Conservation (phyloP, 345 rosid species). For the Eucalyptus caleyi region DNA sequence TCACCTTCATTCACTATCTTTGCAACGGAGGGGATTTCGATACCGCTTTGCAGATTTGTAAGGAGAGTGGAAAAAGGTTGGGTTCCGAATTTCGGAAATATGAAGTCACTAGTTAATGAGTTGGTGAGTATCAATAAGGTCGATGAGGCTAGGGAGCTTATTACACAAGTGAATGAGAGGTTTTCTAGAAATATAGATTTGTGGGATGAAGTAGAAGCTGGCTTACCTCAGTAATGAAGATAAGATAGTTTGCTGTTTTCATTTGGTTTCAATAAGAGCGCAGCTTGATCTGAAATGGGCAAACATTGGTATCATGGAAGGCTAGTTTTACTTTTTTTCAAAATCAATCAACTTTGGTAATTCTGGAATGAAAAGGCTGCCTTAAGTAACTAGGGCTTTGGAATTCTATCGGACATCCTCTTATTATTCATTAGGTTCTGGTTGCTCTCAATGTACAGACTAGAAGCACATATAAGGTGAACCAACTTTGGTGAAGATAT, state of each 20-base stretch:
- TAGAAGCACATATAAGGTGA: not conserved
- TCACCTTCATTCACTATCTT: slow-evolving; percentile 39
- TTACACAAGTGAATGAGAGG: slow-evolving; percentile 38
- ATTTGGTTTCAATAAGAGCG: not conserved
- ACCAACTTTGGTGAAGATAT: not conserved
- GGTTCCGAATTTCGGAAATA: slow-evolving; percentile 49
- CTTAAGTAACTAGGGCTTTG: no score
- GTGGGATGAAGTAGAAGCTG: slow-evolving; percentile 84
- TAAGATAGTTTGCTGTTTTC: not conserved
- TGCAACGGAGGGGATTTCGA: slow-evolving; percentile 60
- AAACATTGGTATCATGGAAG: not conserved
- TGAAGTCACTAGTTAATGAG: slow-evolving; percentile 62
- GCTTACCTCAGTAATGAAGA: slow-evolving; percentile 32
- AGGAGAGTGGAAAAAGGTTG: slow-evolving; percentile 55
- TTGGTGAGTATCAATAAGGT: slow-evolving; percentile 36
- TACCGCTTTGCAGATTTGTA: slow-evolving; percentile 37
- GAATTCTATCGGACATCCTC: not conserved
- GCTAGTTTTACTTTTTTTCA: not conserved
- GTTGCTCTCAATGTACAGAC: not conserved
- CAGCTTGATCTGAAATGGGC: not conserved
- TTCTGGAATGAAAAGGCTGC: not conserved
- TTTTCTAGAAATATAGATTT: slow-evolving; percentile 28
- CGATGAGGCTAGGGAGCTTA: slow-evolving; percentile 48
- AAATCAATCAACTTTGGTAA: not conserved
- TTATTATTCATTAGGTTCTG: not conserved